Evolutionary conservation across 2,329 filamentous ascomycete genomes (phyloP).

Genomic region (Raffaelea ambrosiae): DNA sequence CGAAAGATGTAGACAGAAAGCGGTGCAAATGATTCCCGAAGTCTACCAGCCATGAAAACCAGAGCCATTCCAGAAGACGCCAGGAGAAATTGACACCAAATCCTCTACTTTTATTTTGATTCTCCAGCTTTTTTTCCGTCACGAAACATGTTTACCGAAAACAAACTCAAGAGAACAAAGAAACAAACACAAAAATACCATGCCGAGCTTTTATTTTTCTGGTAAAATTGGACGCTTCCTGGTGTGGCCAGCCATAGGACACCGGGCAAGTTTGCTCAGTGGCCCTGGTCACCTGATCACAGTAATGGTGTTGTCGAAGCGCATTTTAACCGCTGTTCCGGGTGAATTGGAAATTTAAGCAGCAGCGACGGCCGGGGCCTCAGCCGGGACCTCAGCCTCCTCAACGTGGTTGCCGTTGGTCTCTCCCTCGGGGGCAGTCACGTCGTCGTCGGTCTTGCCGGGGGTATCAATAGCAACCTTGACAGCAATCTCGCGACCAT

Average conservation of each 20-base stretch:
- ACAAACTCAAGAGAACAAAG: neutral
- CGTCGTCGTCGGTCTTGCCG: conserved; percentile 88
- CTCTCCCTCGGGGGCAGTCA: conserved; percentile 43
- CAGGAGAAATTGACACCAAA: conserved; percentile 9
- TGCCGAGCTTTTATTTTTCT: conserved; percentile 2
- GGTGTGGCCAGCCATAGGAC: neutral
- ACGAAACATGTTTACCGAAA: conserved; percentile 5
- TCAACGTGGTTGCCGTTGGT: conserved; percentile 33
- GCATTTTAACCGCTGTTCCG: neutral
- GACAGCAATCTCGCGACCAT: conserved; percentile 97
- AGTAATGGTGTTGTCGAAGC: neutral
- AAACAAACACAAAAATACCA: conserved; percentile 4
- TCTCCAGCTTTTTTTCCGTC: conserved; percentile 5
- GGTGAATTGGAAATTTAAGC: conserved; percentile 18
- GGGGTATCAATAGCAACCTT: conserved; percentile 99
- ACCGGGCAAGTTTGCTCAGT: too few relatives aligned
- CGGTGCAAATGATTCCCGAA: conserved; percentile 19
- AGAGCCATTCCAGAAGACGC: conserved; percentile 13
- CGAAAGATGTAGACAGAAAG: conserved; percentile 12
- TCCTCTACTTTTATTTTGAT: conserved; percentile 9
- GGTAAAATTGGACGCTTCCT: conserved; percentile 1
- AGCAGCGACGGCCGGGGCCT: conserved; percentile 11
- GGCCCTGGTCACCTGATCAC: too few relatives aligned
- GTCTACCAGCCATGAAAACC: conserved; percentile 17
- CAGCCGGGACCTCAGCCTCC: conserved; percentile 16